A percentile compares a stretch with the other conserved stretches of the same genome.
These are phyloP conservation scores for Chenopodium album DNA, from an alignment of 148 eudicot genomes.

Conservation along the genomic window DNA sequence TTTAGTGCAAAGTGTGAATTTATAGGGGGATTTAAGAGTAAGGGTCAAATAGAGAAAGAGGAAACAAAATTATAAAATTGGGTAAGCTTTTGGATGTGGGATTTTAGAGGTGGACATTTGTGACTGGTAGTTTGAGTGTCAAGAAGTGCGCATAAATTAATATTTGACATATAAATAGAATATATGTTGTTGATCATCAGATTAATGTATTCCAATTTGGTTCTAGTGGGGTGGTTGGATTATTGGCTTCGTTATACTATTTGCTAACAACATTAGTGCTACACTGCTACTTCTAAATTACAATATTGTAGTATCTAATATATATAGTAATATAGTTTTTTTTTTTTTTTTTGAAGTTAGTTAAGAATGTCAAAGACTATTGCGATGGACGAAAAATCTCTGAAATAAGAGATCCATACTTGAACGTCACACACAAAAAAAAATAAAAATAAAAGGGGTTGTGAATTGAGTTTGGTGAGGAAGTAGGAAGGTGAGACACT, in stretches of 20 bases:
- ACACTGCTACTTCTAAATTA: too few relatives aligned
- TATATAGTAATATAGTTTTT: too few relatives aligned
- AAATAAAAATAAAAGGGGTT: too few relatives aligned
- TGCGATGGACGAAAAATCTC: too few relatives aligned
- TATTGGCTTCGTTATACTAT: not conserved
- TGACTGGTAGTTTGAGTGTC: not conserved
- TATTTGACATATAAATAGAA: not conserved
- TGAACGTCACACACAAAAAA: too few relatives aligned
- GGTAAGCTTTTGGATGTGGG: not conserved
- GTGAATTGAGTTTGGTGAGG: too few relatives aligned
- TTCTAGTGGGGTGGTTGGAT: not conserved
- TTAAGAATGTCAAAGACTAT: too few relatives aligned
- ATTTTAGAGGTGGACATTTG: not conserved
- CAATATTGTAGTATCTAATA: too few relatives aligned
- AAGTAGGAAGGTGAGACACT: too few relatives aligned
- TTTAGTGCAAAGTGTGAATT: constrained; percentile 12
- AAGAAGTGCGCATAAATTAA: not conserved
- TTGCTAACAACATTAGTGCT: not conserved
- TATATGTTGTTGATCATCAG: too few relatives aligned
- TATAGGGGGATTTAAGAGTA: not conserved
- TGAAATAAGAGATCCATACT: too few relatives aligned
- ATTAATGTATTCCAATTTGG: not conserved
- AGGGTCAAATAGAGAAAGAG: not conserved
- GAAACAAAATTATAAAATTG: not conserved
- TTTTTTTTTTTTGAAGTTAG: too few relatives aligned